Conservation (phyloP, 2,329 filamentous ascomycete species). For the Penicillium sp. region DNA sequence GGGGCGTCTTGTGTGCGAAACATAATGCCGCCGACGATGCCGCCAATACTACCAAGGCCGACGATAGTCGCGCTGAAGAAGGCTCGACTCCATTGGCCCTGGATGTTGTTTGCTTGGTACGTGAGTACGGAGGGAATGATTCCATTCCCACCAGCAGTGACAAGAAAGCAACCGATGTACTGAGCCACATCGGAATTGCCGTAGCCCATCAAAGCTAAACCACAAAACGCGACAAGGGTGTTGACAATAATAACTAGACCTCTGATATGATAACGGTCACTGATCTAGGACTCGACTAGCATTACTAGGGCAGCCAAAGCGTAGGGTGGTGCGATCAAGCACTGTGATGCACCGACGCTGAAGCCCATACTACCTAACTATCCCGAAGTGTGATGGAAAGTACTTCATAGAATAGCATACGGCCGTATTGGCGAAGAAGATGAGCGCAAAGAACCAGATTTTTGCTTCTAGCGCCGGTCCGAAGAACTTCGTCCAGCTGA, state of each 20-base stretch:
- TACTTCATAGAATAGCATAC: conserved; percentile 77
- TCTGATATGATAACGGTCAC: conserved; percentile 64
- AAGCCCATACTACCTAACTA: conserved; percentile 60
- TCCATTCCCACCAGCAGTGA: conserved; percentile 72
- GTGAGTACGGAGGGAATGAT: conserved; percentile 73
- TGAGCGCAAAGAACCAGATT: conserved; percentile 54
- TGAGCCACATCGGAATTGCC: conserved; percentile 54
- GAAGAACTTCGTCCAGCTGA: conserved; percentile 50
- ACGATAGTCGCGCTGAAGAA: conserved; percentile 74
- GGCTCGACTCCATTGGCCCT: conserved; percentile 84
- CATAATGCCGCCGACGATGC: conserved; percentile 70
- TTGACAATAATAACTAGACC: conserved; percentile 66
- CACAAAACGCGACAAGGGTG: conserved; percentile 63
- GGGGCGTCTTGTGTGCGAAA: conserved; percentile 54
- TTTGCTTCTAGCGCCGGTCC: conserved; percentile 50
- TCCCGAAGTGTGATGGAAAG: conserved; percentile 67
- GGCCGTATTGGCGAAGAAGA: conserved; percentile 64
- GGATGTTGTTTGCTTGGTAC: conserved; percentile 84
- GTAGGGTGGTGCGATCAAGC: conserved; percentile 69
- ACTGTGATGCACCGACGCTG: conserved; percentile 61
- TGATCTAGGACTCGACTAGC: conserved; percentile 58
- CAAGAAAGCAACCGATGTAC: conserved; percentile 73
- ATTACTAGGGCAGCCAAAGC: conserved; percentile 63
- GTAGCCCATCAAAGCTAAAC: conserved; percentile 71
- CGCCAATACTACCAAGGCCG: conserved; percentile 72